phyloP scores from a whole-genome alignment of 2,329 filamentous ascomycete species.

The Stagonosporopsis vannaccii region DNA sequence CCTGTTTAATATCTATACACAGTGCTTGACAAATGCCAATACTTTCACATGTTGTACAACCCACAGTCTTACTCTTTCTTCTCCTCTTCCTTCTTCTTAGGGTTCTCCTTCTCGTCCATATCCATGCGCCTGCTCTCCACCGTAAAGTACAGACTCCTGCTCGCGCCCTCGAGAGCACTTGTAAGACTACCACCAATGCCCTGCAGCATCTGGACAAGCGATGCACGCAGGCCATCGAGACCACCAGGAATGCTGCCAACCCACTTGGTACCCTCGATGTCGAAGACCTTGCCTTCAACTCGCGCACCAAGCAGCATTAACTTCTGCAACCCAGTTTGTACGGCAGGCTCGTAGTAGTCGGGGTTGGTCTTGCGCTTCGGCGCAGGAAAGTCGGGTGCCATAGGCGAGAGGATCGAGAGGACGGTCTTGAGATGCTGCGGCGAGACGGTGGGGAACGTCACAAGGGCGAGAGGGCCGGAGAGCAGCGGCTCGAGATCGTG shows the following conservation, averaged over 20 bases:
- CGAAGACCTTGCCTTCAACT: constrained; percentile 85
- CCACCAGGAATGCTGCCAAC: constrained; percentile 81
- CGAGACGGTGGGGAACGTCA: constrained; percentile 83
- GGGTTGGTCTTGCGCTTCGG: constrained; percentile 79
- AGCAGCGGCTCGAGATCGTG: constrained; percentile 77
- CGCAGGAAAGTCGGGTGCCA: constrained; percentile 73
- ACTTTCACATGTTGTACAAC: constrained; percentile 12
- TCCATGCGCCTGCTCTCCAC: constrained; percentile 82
- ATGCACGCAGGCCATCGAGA: constrained; percentile 78
- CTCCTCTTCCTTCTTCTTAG: constrained; percentile 31
- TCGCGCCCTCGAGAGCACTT: constrained; percentile 77
- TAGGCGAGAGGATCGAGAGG: constrained; percentile 77
- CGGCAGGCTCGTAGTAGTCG: constrained; percentile 78
- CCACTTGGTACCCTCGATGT: constrained; percentile 74
- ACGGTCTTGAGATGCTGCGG: constrained; percentile 84
- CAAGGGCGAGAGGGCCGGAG: constrained; percentile 78
- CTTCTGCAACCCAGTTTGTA: constrained; percentile 86
- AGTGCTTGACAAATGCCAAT: background rate
- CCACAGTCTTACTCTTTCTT: constrained; percentile 13
- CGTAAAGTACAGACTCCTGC: constrained; percentile 85
- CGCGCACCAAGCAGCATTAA: constrained; percentile 85
- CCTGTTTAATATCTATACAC: constrained; percentile 31
- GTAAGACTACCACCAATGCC: constrained; percentile 80
- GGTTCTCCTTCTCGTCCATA: constrained; percentile 74
- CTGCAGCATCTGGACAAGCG: constrained; percentile 83